Base-by-base conservation (phyloP, 2,329 filamentous ascomycete genomes). In the Botrytis elliptica region DNA sequence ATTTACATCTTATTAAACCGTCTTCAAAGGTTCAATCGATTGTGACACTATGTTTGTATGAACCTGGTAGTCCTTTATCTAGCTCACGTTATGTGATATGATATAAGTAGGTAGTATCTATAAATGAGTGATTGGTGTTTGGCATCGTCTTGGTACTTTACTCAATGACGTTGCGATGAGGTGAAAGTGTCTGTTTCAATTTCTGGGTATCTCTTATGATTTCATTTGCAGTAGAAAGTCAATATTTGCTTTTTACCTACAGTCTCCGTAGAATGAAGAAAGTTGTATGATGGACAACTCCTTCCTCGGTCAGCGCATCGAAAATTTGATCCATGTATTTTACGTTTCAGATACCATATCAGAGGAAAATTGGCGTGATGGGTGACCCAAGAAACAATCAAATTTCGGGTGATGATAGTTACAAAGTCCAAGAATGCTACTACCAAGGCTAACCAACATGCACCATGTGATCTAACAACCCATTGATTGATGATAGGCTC, bases 1-100 rank as follows among this genome's bases (percentile, higher is more conserved):
- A 33, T n/a, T 18, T 9, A 29, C 5, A 55, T 57, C 14, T 29
- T 9, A 29, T 18, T n/a, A 18, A 57, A 18, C 14, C 3, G 3
- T 18, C n/a, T 29, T 1, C 14, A 29, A 16, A 9, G 6, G 3
- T 33, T 57, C 14, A 12, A 57, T 57, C 1, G 18, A 57, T 57
- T 14, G 8, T 1, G 18, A 16, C 7, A 57, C 14, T 18, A 18
- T 57, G 52, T 16, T 57, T 57, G 8, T 2, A 9, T 18, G 6
- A 29, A 3, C 14, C 3, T 4, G 52, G 6, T 18, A 0, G 9
- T 18, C 6, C 0, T 33, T 18, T 57, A 29, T 0, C 4, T 9
- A 57, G 4, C 3, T 29, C n/a, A 57, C 25, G 4, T 9, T 0
- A n/a, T 52, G n/a, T 18, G 14, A 55, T 18, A 18, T 16, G 52